A percentile compares a stretch with the other conserved stretches of the same genome.
Conservation (phyloP, 1,284 basidiomycete genomes). For the Puccinia novopanici region DNA sequence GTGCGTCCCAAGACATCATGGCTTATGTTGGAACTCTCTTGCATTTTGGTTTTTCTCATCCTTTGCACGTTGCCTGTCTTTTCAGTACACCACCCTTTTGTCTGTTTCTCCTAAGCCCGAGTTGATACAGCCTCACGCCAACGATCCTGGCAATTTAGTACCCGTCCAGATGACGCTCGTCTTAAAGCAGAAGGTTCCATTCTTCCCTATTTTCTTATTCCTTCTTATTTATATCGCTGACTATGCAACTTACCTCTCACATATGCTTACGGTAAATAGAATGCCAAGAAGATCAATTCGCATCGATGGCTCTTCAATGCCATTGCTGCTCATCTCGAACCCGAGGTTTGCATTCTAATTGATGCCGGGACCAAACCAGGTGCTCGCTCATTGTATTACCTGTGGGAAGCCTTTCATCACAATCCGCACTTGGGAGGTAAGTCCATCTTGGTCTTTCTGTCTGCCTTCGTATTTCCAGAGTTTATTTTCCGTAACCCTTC, state of each 20-base stretch:
- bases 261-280: conserved; percentile 64
- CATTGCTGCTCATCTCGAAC: conserved; percentile 79
- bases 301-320: conserved; percentile 98
- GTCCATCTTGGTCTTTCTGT: not conserved
- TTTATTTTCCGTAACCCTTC: not conserved
- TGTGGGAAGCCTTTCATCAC: conserved; percentile 82
- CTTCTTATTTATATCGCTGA: not conserved
- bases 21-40: not conserved
- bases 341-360: conserved; percentile 84
- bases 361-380: conserved; percentile 96
- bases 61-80: not conserved
- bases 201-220: not conserved
- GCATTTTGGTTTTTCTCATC: not conserved
- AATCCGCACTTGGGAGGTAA: conserved; percentile 76
- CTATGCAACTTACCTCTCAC: not conserved
- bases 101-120: conserved; percentile 45
- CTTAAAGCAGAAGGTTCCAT: conserved; percentile 47
- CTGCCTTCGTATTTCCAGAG: not conserved
- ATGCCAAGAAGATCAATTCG: conserved; percentile 92
- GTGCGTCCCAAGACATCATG: conserved; percentile 2
- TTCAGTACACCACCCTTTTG: conserved; percentile 48
- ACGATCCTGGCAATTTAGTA: conserved; percentile 72
- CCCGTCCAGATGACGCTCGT: conserved; percentile 75
- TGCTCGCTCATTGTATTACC: conserved; percentile 92
- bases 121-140: conserved; percentile 42